Evolutionary conservation across 306 rosid species (phyloP).

Genomic region (Gynostemma pentaphyllum): DNA sequence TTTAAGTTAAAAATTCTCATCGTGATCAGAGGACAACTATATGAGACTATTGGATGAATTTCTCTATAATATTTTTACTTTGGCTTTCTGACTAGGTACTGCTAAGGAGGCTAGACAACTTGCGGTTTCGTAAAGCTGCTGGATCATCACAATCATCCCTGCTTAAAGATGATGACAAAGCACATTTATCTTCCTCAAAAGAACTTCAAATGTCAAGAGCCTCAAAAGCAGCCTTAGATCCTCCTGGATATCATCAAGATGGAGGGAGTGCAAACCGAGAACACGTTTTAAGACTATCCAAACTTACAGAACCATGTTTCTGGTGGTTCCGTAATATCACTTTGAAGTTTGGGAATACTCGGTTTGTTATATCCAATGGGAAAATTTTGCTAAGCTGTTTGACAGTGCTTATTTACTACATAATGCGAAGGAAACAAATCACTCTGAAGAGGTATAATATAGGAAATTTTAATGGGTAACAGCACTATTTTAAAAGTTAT

Average conservation of each 20-base stretch:
- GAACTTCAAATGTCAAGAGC: slow-evolving; percentile 16
- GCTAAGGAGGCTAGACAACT: slow-evolving; percentile 49
- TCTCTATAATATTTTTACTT: neutral
- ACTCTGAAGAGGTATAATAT: slow-evolving; percentile 56
- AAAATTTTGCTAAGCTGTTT: slow-evolving; percentile 49
- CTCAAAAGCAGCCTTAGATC: slow-evolving; percentile 17
- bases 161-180: slow-evolving; percentile 19
- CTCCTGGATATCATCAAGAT: slow-evolving; percentile 14
- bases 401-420: slow-evolving; percentile 36
- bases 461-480: too few species aligned
- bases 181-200: slow-evolving; percentile 18
- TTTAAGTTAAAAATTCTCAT: too few species aligned
- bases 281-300: slow-evolving; percentile 31
- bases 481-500: too few species aligned
- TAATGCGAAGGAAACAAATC: slow-evolving; percentile 44
- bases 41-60: too few species aligned
- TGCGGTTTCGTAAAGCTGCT: slow-evolving; percentile 39
- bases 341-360: slow-evolving; percentile 50
- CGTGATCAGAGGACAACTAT: too few species aligned
- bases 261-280: slow-evolving; percentile 20
- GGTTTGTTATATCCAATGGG: slow-evolving; percentile 43
- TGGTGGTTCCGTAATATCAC: slow-evolving; percentile 58
- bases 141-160: slow-evolving; percentile 26
- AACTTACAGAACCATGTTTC: slow-evolving; percentile 41
- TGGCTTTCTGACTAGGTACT: slow-evolving; percentile 29